Evolutionary conservation across 148 eudicot species (phyloP), one percentile per base, ranked within the genome.

Genomic region (Silene conica): DNA sequence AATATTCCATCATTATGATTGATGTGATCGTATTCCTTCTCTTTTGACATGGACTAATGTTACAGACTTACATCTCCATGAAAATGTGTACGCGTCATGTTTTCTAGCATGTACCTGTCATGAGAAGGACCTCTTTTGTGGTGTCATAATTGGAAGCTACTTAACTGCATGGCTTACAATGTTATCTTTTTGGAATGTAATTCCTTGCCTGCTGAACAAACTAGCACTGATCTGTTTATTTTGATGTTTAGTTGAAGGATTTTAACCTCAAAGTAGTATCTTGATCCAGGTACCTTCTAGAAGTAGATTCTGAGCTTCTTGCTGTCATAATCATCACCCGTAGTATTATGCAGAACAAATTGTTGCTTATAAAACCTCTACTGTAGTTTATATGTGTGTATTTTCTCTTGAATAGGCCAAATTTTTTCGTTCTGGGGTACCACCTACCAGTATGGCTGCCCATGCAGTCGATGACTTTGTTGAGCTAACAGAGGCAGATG

Each of bases 401-500:
- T 76, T 46, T 67, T 61, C 34, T 25, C 31, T 46, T 46, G 21
- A 23, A 7, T 20, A 59, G 64, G 43, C 6, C 81, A 58, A 7
- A 59, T 63, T 75, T 8, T 82, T 78, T 77, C 50, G 69, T 2
- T 10, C 63, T 4, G 18, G 67, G 59, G 73, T 79, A 56, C 92
- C 97, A 69, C 80, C 89, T 50, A 93, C 94, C 67, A 83, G 96
- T 81, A 87, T 90, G 86, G 96, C 96, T 82, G 94, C 96, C 74
- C 86, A 89, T 84, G 88, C 88, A 21, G 72, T 63, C 38, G 92
- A 90, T 78, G 96, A 89, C 55, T 82, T 77, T 67, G 74, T 67
- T 70, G 93, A 87, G 74, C 79, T 84, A 73, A 77, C 43, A 46
- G 92, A 86, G 59, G 56, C 45, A 60, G 87, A 86, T 56, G 90